Evolutionary conservation across 2,329 filamentous ascomycete species (phyloP), one percentile per base, ranked within the genome.

Genomic region (Fusarium sp.): DNA sequence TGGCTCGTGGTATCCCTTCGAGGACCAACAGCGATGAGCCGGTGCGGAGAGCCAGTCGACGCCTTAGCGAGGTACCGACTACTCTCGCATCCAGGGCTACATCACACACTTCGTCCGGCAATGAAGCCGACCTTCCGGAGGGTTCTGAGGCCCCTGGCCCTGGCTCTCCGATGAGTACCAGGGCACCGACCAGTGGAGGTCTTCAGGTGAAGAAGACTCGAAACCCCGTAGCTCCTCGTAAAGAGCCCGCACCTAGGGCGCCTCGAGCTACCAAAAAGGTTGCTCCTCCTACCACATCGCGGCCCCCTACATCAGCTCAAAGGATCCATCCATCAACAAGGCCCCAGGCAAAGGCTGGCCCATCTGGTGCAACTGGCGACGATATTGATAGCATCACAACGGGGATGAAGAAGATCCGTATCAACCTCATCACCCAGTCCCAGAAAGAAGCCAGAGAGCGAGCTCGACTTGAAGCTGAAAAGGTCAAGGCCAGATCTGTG

Each of bases 331-430:
- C 72, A 2, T 54, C 69, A 7, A 64, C 72, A 33, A 72, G 65
- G 38, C 45, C 72, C 15, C 43, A 66, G 3, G 67, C 69, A 25
- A 72, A 69, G 22, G 71, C 70, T 7, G 72, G 62, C 2, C 58
- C 72, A 32, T 60, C 74, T n/a, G 57, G 47, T 38, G 43, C 72
- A 27, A 45, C 61, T 5, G 73, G 69, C 4, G 82, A 85, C 57
- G 87, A 87, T 58, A 78, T 92, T 38, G 88, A 91, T 63, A 86
- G 82, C 59, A 84, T 92, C 69, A 88, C 89, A 0, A 85, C 84
- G 38, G 87, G 88, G 2, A 88, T 92, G 86, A 91, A 89, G 79
- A 90, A 88, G 79, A 89, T 92, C 67, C 91, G 88, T 78, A 90
- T 92, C 75, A 91, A 88, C 62, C 79, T 92, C 27, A 84, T 91